Evolutionary conservation across 768 basidiomycete species (phyloP), one percentile per base, ranked within the genome.

Genomic region (Pleurotus salmoneostramineus): DNA sequence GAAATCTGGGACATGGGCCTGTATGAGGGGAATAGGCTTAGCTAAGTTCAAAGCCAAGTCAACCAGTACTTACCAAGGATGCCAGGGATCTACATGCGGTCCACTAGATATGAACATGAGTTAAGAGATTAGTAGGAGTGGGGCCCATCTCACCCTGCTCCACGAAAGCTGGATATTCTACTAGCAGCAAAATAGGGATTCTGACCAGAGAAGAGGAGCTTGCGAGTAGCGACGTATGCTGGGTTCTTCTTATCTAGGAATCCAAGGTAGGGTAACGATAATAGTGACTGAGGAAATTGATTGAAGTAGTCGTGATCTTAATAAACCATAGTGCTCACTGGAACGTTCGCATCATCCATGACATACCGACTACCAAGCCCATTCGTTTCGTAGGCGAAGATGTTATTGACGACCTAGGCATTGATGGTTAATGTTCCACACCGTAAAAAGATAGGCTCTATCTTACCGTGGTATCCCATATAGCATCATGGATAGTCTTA

Each of bases 331-430:
- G 21, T 3, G 68, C 84, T 63, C 68, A 89, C 88, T 4, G 90
- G 90, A 44, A 92, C 90, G 62, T 92, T 92, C 5, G 90, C 90
- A 62, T 92, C 90, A 62, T 91, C 90, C 90, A 91, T 91, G 15
- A 90, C 81, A 68, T 90, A 89, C 57, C 83, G 74, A 7, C 83
- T 80, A 35, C 89, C 87, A 50, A 87, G 78, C 6, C 88, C 90
- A 64, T 92, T 89, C 0, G 81, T 84, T 68, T 91, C 90, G 60
- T 92, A 92, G 3, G 88, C 88, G 63, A 90, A 89, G 12, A 89
- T 77, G 58, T 82, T 76, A 58, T 89, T 68, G 6, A 83, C 77
- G 44, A 89, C 69, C 87, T 89, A 31, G 14, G 36, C 7, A 44
- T 21, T 17, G 33, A 12, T 35, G 15, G 10, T 35, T 57, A 42